Evolutionary conservation across 2,329 filamentous ascomycete species (phyloP).

Genomic region (Clarireedia monteithiana): DNA sequence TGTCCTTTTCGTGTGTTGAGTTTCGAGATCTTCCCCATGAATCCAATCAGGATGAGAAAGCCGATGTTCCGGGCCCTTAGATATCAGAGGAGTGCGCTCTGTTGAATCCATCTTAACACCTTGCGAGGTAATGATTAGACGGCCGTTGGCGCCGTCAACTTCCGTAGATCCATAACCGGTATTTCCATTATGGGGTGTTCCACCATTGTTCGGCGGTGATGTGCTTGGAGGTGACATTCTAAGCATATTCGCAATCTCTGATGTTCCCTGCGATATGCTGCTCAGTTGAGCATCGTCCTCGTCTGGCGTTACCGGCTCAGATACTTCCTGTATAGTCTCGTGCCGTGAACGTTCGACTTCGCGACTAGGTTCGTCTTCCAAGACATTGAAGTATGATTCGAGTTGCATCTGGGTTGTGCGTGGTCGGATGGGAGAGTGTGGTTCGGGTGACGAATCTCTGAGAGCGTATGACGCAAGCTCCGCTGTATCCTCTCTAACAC

Average conservation of each 20-base stretch:
- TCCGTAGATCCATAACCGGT: constrained; percentile 3
- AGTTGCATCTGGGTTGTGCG: constrained; percentile 19
- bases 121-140: constrained; percentile 19
- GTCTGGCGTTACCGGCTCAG: constrained; percentile 47
- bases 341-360: constrained; percentile 28
- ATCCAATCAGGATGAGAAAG: constrained; percentile 25
- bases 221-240: constrained; percentile 30
- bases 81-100: constrained; percentile 27
- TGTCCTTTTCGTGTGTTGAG: constrained; percentile 15
- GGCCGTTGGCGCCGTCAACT: constrained; percentile 10
- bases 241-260: constrained; percentile 43
- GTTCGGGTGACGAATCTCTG: constrained; percentile 43
- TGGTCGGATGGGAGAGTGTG: constrained; percentile 23
- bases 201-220: constrained; percentile 13
- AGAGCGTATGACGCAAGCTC: constrained; percentile 79
- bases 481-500: constrained; percentile 78
- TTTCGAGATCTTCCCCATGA: constrained; percentile 26
- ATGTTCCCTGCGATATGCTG: constrained; percentile 33
- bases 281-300: constrained; percentile 27
- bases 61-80: constrained; percentile 11
- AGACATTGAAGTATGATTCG: constrained; percentile 22
- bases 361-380: constrained; percentile 20
- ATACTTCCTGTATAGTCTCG: constrained; percentile 53
- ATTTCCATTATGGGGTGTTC: constrained; percentile 5
- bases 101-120: constrained; percentile 19